Conservation (phyloP, 192 early-diverging fungal genomes). For the Chytriomyces confervae region DNA sequence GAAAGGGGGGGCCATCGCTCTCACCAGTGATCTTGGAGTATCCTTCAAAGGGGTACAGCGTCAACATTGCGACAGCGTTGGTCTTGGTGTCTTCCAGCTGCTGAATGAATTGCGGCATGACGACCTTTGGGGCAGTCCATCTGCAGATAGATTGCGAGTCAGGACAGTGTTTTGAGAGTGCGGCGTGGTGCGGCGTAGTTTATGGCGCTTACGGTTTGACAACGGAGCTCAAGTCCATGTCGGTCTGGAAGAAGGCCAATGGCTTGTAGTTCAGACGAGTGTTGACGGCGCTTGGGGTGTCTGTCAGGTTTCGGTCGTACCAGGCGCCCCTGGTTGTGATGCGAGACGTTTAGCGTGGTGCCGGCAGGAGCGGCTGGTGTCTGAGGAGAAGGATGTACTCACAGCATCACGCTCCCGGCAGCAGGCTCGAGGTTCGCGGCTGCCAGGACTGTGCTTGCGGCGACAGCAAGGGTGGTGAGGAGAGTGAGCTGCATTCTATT, state of each 20-base stretch:
- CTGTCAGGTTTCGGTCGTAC: slow-evolving; percentile 25
- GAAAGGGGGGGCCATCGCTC: background rate
- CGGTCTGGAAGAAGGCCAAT: slow-evolving; percentile 31
- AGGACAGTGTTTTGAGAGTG: background rate
- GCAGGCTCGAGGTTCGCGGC: background rate
- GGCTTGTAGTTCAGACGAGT: slow-evolving; percentile 19
- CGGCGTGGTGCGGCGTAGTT: background rate
- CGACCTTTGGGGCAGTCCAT: background rate
- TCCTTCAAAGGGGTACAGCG: slow-evolving; percentile 47
- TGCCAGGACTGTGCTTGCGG: background rate
- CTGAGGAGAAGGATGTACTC: background rate
- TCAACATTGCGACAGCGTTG: slow-evolving; percentile 47
- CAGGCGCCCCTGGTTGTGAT: slow-evolving; percentile 20
- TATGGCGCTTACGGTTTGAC: slow-evolving; percentile 23
- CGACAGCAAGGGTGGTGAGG: background rate
- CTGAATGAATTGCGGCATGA: slow-evolving; percentile 29
- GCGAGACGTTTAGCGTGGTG: background rate
- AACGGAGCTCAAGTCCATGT: slow-evolving; percentile 31
- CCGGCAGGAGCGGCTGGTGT: background rate
- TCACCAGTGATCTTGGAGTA: slow-evolving; percentile 39
- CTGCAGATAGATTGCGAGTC: background rate
- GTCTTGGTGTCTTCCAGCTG: slow-evolving; percentile 42
- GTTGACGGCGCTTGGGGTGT: slow-evolving; percentile 29
- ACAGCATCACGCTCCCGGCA: background rate
- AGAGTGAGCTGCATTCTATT: too few species aligned